A percentile compares a stretch with the other conserved stretches of the same genome.
Evolutionary conservation across 371 early-diverging fungal species (phyloP).

Genomic region (Funneliformis caledonium): DNA sequence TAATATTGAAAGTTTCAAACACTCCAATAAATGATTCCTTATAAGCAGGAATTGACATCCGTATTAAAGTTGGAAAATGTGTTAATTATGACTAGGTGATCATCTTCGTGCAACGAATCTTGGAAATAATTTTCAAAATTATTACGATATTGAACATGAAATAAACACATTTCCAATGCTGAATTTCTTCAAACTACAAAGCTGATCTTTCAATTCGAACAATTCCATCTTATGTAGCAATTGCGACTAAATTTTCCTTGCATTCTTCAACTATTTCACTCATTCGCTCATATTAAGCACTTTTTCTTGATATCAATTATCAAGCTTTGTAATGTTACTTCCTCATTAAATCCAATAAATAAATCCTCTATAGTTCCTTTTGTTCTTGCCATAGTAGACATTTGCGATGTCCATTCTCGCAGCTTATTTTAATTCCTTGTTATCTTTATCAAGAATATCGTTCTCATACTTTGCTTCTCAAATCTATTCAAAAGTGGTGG

Average conservation of each 20-base stretch:
- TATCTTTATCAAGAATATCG: constrained; percentile 17
- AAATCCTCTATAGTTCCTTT: neutral
- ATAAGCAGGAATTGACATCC: constrained; percentile 5
- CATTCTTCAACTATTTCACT: constrained; percentile 4
- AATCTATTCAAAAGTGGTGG: constrained; percentile 36
- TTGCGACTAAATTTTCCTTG: constrained; percentile 23
- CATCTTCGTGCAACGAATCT: constrained; percentile 1
- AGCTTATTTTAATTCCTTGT: constrained; percentile 6
- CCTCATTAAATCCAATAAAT: constrained; percentile 21
- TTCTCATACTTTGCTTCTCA: constrained; percentile 35
- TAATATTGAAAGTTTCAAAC: constrained; percentile 29
- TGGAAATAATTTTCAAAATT: constrained; percentile 25
- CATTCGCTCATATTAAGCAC: neutral
- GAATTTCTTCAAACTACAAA: constrained; percentile 21
- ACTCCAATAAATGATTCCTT: neutral
- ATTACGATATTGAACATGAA: constrained; percentile 16
- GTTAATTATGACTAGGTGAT: neutral
- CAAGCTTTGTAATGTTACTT: constrained; percentile 36
- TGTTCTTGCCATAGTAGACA: constrained; percentile 21
- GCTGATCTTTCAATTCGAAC: too few relatives aligned
- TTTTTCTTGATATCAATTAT: neutral
- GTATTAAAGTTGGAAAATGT: too few relatives aligned
- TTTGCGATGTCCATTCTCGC: constrained; percentile 6
- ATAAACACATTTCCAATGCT: constrained; percentile 20
- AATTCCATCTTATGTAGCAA: constrained; percentile 34